Conservation (phyloP, 169 alveolate species). For the Plasmodium chabaudi region DNA sequence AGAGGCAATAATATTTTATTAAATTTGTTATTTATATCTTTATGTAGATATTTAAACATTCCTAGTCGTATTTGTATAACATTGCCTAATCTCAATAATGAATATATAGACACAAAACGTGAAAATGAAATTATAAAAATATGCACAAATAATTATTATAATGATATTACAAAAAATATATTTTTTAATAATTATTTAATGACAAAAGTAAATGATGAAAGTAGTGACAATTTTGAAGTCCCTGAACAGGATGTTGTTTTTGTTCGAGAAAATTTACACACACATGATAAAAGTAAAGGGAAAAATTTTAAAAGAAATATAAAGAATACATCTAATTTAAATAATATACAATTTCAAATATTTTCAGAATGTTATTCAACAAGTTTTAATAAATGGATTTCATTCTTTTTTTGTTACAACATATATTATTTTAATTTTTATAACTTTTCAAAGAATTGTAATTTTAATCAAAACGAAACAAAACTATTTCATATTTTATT, state of each 20-base stretch:
- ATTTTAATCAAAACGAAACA: conserved; percentile 19
- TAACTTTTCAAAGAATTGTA: conserved; percentile 52
- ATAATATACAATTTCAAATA: conserved; percentile 44
- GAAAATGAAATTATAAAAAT: conserved; percentile 25
- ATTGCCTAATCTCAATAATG: conserved; percentile 21
- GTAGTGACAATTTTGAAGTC: not conserved
- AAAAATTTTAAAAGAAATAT: not conserved
- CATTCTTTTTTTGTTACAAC: conserved; percentile 60
- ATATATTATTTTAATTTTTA: conserved; percentile 48
- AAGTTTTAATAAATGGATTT: conserved; percentile 71
- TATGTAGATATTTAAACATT: conserved; percentile 59
- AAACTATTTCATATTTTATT: conserved; percentile 43
- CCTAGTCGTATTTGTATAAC: conserved; percentile 73
- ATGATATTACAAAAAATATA: conserved; percentile 20
- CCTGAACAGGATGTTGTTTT: conserved; percentile 29
- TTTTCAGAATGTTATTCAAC: conserved; percentile 60
- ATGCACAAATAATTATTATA: conserved; percentile 16
- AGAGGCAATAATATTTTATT: conserved; percentile 41
- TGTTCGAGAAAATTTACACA: not conserved
- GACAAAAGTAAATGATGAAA: not conserved
- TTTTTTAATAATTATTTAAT: conserved; percentile 22
- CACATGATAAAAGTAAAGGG: not conserved
- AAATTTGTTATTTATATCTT: conserved; percentile 38
- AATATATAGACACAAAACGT: conserved; percentile 2
- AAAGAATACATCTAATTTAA: not conserved